Evolutionary conservation across 768 basidiomycete genomes (phyloP), one percentile per base, ranked within the genome.

Genomic region (Exsudoporus frostii): DNA sequence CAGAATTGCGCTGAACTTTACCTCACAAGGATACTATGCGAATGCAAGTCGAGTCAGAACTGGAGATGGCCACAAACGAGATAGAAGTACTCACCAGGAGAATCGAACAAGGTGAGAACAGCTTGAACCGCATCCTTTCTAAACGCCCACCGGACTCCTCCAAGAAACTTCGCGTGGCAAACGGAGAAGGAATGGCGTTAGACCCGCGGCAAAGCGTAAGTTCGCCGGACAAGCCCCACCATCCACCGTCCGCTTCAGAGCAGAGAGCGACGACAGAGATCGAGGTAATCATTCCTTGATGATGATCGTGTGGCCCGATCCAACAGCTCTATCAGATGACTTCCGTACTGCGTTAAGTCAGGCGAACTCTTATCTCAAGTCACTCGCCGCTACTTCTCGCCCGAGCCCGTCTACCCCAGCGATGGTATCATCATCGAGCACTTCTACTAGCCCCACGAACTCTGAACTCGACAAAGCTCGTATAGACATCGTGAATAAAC

Each of bases 21-120:
- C 43, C 30, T 11, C 41, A 36, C 29, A 59, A 88, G 82, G 85
- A 82, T 51, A 72, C 73, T n/a, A 79, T 92, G 59, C 80, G 89
- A 33, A 67, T 73, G 19, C 80, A 88, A 73, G 88, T 94, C 24
- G 81, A 89, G 67, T 79, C 81, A 0, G 91, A 95, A 67, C 74
- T 97, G 24, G 81, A 83, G 38, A 84, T 82, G 66, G 90, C 92
- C 2, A 82, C 81, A 51, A 77, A 72, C 51, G 90, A 85, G 71
- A 95, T 96, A 27, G 79, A 79, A 27, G 68, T 76, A 15, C 80
- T 98, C 29, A 79, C 74, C 32, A 66, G 62, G 48, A 81, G 77
- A 64, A 76, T 74, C 48, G 79, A 78, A 45, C 76, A 73, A 66
- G 75, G 80, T 77, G 44, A 29, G 68, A 15, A 42, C 32, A 10